These are phyloP conservation scores for Eragrostis nindensis DNA, from an alignment of 176 grass and related monocot genomes.

Conservation along the genomic window DNA sequence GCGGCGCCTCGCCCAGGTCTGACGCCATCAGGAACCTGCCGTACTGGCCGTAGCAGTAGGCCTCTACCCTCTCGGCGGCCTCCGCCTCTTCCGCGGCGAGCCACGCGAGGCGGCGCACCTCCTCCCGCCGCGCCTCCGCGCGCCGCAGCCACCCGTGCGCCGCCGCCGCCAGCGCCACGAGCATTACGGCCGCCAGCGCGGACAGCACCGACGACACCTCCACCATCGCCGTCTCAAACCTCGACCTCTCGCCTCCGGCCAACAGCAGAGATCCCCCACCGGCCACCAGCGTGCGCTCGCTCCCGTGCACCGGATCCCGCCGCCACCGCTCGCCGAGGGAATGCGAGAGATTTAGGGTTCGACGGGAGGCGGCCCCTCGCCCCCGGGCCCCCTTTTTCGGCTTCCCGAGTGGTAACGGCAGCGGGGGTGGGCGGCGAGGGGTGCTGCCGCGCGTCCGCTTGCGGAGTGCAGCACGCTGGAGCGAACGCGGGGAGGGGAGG, in stretches of 20 bases:
- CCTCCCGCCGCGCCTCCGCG: constrained; percentile 52
- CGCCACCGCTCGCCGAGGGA: neutral
- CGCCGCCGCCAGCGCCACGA: constrained; percentile 42
- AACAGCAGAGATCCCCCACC: constrained; percentile 44
- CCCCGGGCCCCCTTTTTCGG: constrained; percentile 13
- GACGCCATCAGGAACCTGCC: constrained; percentile 9
- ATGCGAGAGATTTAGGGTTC: constrained; percentile 27
- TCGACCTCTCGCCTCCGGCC: neutral
- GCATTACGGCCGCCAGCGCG: constrained; percentile 33
- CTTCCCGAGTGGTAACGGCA: constrained; percentile 41
- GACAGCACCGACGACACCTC: constrained; percentile 18
- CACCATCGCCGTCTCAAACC: constrained; percentile 13
- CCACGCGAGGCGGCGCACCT: constrained; percentile 61
- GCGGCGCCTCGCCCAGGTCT: constrained; percentile 3
- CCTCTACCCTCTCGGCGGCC: constrained; percentile 49
- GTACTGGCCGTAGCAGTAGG: constrained; percentile 21
- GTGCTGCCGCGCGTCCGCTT: constrained; percentile 25
- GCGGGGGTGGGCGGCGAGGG: constrained; percentile 1
- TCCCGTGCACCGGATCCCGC: neutral
- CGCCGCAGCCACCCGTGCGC: constrained; percentile 42
- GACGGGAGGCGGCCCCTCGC: neutral
- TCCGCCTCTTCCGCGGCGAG: constrained; percentile 61
- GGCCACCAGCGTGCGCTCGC: neutral
- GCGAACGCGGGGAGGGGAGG: neutral
- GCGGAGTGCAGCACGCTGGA: neutral